phyloP scores from a whole-genome alignment of 306 rosid species.

The Ziziphus jujuba region DNA sequence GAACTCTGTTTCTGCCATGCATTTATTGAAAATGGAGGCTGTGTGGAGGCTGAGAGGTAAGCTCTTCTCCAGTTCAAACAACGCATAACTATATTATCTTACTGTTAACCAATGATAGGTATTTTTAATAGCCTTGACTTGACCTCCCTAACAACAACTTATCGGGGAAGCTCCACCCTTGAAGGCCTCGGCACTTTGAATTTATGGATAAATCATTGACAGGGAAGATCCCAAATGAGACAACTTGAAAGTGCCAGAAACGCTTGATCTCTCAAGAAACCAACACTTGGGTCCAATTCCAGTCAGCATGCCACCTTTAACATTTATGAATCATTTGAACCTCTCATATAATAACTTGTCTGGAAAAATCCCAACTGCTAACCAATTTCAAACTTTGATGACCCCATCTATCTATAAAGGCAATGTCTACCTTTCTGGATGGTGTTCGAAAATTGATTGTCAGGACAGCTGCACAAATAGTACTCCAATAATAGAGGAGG shows the following conservation, averaged over 20 bases:
- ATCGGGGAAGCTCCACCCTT: background rate
- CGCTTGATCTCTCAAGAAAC: background rate
- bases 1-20: too few relatives aligned
- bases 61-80: too few relatives aligned
- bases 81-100: too few relatives aligned
- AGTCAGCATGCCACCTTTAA: background rate
- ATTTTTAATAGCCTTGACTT: background rate
- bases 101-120: background rate
- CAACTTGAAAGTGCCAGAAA: background rate
- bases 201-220: background rate
- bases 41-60: too few relatives aligned
- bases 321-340: background rate
- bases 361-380: background rate
- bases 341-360: conserved; percentile 8
- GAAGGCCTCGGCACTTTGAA: background rate
- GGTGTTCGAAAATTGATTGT: background rate
- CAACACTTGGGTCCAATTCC: background rate
- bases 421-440: background rate
- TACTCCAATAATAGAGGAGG: too few relatives aligned
- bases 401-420: background rate
- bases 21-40: too few relatives aligned
- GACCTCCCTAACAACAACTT: background rate
- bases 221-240: background rate
- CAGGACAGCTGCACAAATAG: too few relatives aligned
- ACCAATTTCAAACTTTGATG: too few relatives aligned